These are phyloP conservation scores for Schoenoplectus triqueter DNA, from an alignment of 202 grass and related monocot species.

Conservation along the genomic window DNA sequence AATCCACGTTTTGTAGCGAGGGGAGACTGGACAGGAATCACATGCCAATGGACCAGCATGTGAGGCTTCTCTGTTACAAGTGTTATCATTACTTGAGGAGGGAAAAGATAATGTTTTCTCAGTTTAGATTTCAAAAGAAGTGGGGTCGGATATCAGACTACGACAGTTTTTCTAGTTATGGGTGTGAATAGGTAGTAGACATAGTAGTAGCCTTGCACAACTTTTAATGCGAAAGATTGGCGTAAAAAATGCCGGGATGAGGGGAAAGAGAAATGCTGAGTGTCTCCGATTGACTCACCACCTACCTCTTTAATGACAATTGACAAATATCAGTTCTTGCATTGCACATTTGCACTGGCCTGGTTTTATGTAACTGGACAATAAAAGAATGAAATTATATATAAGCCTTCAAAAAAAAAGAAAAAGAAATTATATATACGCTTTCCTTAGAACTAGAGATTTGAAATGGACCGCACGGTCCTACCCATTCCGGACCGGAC, in stretches of 20 bases:
- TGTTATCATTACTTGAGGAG: slow-evolving; percentile 7
- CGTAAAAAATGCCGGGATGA: slow-evolving; percentile 35
- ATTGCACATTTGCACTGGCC: neutral
- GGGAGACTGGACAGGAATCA: slow-evolving; percentile 13
- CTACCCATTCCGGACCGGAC: no score
- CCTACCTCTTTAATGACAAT: slow-evolving; percentile 11
- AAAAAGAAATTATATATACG: no score
- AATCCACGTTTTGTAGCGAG: slow-evolving; percentile 28
- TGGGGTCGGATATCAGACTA: slow-evolving; percentile 30
- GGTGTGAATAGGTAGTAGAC: slow-evolving; percentile 29
- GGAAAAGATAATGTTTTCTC: slow-evolving; percentile 22
- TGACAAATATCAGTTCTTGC: neutral
- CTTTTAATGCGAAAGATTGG: slow-evolving; percentile 33
- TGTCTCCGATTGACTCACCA: slow-evolving; percentile 20
- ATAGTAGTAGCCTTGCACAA: slow-evolving; percentile 22
- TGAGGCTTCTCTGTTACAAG: slow-evolving; percentile 34
- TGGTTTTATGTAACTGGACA: neutral
- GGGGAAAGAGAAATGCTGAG: slow-evolving; percentile 4
- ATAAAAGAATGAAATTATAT: neutral
- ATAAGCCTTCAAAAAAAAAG: no score
- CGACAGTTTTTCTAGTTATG: slow-evolving; percentile 44
- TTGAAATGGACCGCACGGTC: neutral
- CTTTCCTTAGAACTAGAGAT: neutral
- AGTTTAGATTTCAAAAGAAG: slow-evolving; percentile 30
- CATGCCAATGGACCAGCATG: slow-evolving; percentile 40